Evolutionary conservation across 129 eudicot genomes (phyloP).

Genomic region (Glebionis coronaria): DNA sequence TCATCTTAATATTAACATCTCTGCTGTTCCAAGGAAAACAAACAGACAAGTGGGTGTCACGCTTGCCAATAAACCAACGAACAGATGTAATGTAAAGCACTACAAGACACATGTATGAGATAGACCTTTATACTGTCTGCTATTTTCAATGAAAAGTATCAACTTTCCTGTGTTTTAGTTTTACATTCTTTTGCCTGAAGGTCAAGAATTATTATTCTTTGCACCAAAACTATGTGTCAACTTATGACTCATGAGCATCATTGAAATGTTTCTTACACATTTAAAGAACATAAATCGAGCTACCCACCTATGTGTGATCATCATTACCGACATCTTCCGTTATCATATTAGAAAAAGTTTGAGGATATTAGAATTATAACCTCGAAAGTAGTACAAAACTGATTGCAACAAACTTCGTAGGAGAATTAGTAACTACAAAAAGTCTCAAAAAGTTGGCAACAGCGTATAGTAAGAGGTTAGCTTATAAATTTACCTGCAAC

Average conservation of each 20-base stretch:
- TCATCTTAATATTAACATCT: too few species aligned
- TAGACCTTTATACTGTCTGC: too few species aligned
- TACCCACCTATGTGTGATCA: background rate
- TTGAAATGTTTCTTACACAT: background rate
- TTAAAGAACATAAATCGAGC: background rate
- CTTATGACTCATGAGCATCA: too few species aligned
- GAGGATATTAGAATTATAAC: background rate
- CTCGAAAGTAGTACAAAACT: background rate
- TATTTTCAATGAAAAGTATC: too few species aligned
- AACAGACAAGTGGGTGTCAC: too few species aligned
- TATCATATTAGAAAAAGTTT: conserved; percentile 1
- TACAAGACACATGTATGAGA: too few species aligned
- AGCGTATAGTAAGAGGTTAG: background rate
- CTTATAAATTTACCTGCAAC: conserved; percentile 29
- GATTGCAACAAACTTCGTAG: background rate
- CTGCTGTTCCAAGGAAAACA: too few species aligned
- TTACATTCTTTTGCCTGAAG: too few species aligned
- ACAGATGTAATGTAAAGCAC: too few species aligned
- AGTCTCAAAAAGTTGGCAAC: background rate
- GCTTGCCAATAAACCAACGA: too few species aligned
- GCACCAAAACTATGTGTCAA: background rate
- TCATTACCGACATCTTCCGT: background rate
- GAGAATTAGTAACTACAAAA: background rate
- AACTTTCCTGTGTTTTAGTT: too few species aligned
- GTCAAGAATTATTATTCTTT: too few species aligned